phyloP scores from a whole-genome alignment of 345 rosid species.

The Aquilaria sinensis region DNA sequence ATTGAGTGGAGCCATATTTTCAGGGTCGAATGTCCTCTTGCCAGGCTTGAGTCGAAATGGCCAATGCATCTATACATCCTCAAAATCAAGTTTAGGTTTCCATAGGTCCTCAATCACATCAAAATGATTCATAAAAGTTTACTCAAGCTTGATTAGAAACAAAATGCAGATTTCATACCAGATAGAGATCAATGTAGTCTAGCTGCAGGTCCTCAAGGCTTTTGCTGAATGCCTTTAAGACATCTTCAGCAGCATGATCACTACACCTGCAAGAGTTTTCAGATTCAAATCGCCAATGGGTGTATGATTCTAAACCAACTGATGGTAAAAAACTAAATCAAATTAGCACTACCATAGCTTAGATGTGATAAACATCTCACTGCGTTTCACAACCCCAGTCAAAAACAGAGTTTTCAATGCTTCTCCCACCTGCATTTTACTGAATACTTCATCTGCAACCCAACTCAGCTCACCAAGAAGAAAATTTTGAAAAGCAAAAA shows the following conservation, averaged over 20 bases:
- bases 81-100: slow-evolving; percentile 4
- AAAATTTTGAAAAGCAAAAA: neutral
- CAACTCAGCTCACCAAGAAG: neutral
- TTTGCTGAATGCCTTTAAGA: slow-evolving; percentile 33
- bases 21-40: slow-evolving; percentile 32
- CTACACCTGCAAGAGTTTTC: slow-evolving; percentile 34
- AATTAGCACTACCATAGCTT: slow-evolving; percentile 32
- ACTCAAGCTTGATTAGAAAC: no score
- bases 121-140: neutral
- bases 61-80: slow-evolving; percentile 42
- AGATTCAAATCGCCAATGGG: neutral
- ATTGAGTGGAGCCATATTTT: slow-evolving; percentile 39
- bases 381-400: slow-evolving; percentile 36
- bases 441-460: neutral
- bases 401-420: slow-evolving; percentile 40
- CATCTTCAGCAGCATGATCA: slow-evolving; percentile 49
- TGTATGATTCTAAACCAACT: neutral
- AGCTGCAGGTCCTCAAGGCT: slow-evolving; percentile 45
- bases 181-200: slow-evolving; percentile 45
- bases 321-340: neutral
- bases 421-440: slow-evolving; percentile 32
- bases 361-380: slow-evolving; percentile 41
- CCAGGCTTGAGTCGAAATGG: slow-evolving; percentile 49
- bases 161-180: slow-evolving; percentile 22
- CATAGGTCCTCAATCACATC: neutral